These are phyloP conservation scores for Rhodamnia argentea DNA, from an alignment of 345 rosid species.

Conservation along the genomic window DNA sequence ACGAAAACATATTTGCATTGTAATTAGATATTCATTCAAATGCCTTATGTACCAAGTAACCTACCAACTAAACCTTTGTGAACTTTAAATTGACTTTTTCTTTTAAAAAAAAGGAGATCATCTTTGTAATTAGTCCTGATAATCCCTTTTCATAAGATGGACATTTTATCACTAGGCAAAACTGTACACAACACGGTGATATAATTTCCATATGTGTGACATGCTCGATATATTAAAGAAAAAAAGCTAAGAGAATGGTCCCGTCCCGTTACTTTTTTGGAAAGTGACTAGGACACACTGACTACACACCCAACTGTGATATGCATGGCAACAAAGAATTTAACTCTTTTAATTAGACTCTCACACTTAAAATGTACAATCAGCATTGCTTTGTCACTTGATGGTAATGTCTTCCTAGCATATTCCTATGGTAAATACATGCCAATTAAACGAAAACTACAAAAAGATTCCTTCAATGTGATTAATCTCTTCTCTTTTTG, in stretches of 20 bases:
- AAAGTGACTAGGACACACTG: too few relatives aligned
- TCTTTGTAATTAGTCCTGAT: accelerated
- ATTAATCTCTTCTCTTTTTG: background rate
- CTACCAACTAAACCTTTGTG: background rate
- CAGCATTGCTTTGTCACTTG: background rate
- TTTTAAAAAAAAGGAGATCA: background rate
- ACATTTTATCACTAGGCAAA: too few relatives aligned
- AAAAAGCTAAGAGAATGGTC: too few relatives aligned
- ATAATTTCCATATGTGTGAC: too few relatives aligned
- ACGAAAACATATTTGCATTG: background rate
- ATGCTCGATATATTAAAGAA: too few relatives aligned
- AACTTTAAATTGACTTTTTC: background rate
- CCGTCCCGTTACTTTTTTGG: too few relatives aligned
- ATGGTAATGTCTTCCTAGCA: background rate
- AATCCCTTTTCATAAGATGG: background rate
- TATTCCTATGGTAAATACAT: too few relatives aligned
- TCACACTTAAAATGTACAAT: too few relatives aligned
- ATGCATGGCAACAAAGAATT: too few relatives aligned
- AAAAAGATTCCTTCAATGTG: background rate
- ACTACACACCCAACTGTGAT: too few relatives aligned
- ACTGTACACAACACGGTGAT: too few relatives aligned
- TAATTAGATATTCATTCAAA: background rate
- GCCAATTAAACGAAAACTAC: background rate
- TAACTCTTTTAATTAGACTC: too few relatives aligned
- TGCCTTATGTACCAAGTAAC: background rate